These are phyloP conservation scores for Vigna reflexopilosa DNA, from an alignment of 306 rosid genomes.

Conservation along the genomic window DNA sequence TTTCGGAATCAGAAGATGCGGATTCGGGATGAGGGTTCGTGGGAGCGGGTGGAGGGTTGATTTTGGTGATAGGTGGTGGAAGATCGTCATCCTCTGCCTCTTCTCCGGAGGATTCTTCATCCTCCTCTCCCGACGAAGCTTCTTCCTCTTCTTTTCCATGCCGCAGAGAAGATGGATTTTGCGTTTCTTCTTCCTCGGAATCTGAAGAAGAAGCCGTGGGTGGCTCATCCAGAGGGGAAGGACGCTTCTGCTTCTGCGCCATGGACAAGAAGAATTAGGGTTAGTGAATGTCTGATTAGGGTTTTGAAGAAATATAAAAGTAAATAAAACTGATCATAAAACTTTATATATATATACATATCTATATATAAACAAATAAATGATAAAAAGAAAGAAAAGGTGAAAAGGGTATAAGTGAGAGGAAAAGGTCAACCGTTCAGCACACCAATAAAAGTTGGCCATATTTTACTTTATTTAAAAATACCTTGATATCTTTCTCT, in stretches of 20 bases:
- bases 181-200: constrained; percentile 47
- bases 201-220: constrained; percentile 69
- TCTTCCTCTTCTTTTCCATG: constrained; percentile 1
- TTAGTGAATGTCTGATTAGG: background rate
- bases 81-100: constrained; percentile 48
- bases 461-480: too few relatives aligned
- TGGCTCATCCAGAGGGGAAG: constrained; percentile 70
- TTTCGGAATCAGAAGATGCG: constrained; percentile 53
- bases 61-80: constrained; percentile 44
- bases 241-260: constrained; percentile 72
- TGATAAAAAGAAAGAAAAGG: too few relatives aligned
- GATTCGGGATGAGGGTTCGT: constrained; percentile 34
- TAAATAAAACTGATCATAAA: too few relatives aligned
- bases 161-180: background rate
- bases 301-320: background rate
- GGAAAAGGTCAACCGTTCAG: background rate
- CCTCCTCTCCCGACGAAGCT: constrained; percentile 41
- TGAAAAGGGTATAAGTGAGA: too few relatives aligned
- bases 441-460: background rate
- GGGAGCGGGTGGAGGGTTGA: constrained; percentile 37
- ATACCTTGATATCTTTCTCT: too few relatives aligned
- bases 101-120: constrained; percentile 46
- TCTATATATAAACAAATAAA: too few relatives aligned
- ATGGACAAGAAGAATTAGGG: constrained; percentile 47
- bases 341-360: too few relatives aligned